Conservation (phyloP, 345 rosid genomes). For the Euclidium syriacum region DNA sequence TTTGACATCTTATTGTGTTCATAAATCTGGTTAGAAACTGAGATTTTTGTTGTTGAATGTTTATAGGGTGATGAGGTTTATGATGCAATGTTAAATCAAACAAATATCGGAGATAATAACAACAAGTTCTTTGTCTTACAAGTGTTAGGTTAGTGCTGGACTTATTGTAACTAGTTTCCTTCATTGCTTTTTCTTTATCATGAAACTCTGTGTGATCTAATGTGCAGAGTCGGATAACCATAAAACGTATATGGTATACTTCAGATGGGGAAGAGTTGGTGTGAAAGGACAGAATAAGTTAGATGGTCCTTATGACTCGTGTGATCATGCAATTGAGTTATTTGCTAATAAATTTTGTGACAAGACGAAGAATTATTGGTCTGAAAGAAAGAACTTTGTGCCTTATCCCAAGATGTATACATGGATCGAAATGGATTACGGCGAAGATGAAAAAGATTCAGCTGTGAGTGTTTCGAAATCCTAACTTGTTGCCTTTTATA, state of each 20-base stretch:
- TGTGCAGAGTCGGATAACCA: constrained; percentile 69
- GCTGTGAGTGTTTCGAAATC: constrained; percentile 42
- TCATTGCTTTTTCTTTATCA: not conserved
- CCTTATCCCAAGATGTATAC: constrained; percentile 58
- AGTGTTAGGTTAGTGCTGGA: constrained; percentile 55
- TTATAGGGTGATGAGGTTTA: constrained; percentile 74
- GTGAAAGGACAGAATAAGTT: constrained; percentile 74
- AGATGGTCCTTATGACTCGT: constrained; percentile 58
- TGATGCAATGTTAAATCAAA: constrained; percentile 86
- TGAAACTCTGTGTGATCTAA: not conserved
- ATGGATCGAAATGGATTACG: constrained; percentile 81
- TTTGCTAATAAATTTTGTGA: constrained; percentile 60
- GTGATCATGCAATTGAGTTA: constrained; percentile 44
- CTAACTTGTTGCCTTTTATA: not conserved
- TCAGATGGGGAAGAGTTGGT: constrained; percentile 95
- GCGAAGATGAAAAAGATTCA: constrained; percentile 41
- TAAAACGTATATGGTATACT: constrained; percentile 55
- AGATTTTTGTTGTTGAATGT: not conserved
- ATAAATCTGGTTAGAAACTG: not conserved
- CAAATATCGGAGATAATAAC: constrained; percentile 66
- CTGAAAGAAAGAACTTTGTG: constrained; percentile 47
- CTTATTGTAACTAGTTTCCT: not conserved
- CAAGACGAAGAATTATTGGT: constrained; percentile 68
- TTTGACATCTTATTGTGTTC: not conserved
- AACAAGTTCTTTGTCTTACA: constrained; percentile 83